Evolutionary conservation across 306 rosid species (phyloP).

Genomic region (Spatholobus suberectus): DNA sequence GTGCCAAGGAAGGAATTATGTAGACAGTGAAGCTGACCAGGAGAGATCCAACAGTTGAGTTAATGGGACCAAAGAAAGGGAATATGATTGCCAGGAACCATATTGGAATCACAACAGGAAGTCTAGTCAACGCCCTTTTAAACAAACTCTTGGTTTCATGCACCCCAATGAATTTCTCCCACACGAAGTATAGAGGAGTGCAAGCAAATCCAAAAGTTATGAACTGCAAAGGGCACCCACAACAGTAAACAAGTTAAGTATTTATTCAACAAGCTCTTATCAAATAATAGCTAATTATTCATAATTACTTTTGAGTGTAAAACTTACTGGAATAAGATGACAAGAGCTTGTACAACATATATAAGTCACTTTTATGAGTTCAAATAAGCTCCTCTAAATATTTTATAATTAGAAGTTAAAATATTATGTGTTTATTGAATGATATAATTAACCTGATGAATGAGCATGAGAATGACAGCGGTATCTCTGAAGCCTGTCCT

Average conservation of each 20-base stretch:
- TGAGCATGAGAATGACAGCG: slow-evolving; percentile 95
- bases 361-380: not conserved
- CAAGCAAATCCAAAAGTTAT: slow-evolving; percentile 99
- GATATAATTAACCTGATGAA: slow-evolving; percentile 76
- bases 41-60: slow-evolving; percentile 96
- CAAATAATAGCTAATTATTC: not conserved
- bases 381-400: not conserved
- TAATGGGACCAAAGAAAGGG: slow-evolving; percentile 98
- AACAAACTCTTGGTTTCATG: slow-evolving; percentile 88
- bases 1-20: slow-evolving; percentile 96
- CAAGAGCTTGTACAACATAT: not conserved
- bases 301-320: not conserved
- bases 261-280: not conserved
- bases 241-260: not conserved
- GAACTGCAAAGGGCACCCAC: slow-evolving; percentile 61
- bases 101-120: slow-evolving; percentile 95
- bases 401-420: not conserved
- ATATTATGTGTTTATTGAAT: not conserved
- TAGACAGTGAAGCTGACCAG: slow-evolving; percentile 98
- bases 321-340: not conserved
- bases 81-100: slow-evolving; percentile 96
- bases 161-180: slow-evolving; percentile 89
- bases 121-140: slow-evolving; percentile 82
- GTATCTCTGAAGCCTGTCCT: slow-evolving; percentile 75
- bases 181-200: slow-evolving; percentile 96